Conservation (phyloP, 2,329 filamentous ascomycete species). For the Nemania sp. region DNA sequence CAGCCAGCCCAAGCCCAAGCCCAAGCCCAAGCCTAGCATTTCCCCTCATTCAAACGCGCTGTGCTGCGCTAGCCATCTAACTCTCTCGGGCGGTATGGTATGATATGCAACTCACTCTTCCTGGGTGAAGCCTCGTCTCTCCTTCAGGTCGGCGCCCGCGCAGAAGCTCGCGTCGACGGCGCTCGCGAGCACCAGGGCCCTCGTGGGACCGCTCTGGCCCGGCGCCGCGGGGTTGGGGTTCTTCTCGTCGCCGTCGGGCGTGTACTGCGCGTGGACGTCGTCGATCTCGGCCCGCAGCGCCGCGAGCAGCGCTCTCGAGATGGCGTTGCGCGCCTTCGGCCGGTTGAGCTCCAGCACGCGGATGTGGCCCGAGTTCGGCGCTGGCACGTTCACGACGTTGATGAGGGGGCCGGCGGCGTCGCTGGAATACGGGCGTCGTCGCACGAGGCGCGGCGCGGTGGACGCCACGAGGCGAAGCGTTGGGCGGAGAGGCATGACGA, state of each 20-base stretch:
- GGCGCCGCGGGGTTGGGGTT: conserved; percentile 42
- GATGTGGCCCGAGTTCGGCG: conserved; percentile 81
- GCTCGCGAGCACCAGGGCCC: conserved; percentile 82
- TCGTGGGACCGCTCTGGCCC: conserved; percentile 62
- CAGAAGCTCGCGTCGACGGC: conserved; percentile 89
- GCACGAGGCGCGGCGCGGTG: conserved; percentile 27
- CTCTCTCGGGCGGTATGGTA: not conserved
- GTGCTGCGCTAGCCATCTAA: no score
- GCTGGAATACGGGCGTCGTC: conserved; percentile 47
- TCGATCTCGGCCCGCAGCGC: conserved; percentile 75
- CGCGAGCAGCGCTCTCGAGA: conserved; percentile 77
- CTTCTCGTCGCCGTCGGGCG: conserved; percentile 57
- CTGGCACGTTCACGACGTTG: conserved; percentile 74
- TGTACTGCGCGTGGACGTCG: conserved; percentile 68
- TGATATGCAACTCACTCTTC: conserved; percentile 67
- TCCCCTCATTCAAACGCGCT: no score
- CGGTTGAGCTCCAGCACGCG: conserved; percentile 87
- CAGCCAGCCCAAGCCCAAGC: not conserved
- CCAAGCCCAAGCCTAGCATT: no score
- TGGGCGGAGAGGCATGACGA: conserved; percentile 38
- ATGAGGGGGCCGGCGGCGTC: conserved; percentile 57
- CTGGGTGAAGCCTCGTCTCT: conserved; percentile 74
- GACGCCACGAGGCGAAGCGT: conserved; percentile 26
- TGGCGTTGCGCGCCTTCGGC: conserved; percentile 84
- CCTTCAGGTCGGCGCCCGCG: conserved; percentile 92